phyloP scores from a whole-genome alignment of 371 early-diverging fungal species.

The Mucor lusitanicus region DNA sequence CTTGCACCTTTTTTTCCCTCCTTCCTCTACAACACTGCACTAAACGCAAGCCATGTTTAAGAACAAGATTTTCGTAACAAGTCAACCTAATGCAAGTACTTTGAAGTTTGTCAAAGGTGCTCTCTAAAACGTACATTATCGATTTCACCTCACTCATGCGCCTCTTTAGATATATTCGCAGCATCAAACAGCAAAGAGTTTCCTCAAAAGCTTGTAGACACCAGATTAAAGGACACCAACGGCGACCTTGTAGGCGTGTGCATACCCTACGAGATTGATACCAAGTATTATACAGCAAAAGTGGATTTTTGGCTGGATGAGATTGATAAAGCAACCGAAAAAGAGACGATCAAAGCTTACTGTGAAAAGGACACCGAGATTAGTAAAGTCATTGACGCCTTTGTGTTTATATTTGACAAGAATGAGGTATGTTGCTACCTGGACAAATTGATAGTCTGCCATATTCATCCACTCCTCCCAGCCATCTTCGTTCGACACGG shows the following conservation, averaged over 20 bases:
- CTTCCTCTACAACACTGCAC: neutral
- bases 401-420: constrained; percentile 67
- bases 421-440: constrained; percentile 34
- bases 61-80: constrained; percentile 65
- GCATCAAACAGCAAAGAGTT: constrained; percentile 25
- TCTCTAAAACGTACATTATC: neutral
- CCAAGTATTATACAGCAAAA: constrained; percentile 74
- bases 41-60: neutral
- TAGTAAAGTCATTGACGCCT: constrained; percentile 65
- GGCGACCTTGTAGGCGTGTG: constrained; percentile 46
- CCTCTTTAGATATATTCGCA: constrained; percentile 26
- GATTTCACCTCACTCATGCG: too few relatives aligned
- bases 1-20: neutral
- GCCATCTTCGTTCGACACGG: constrained; percentile 55
- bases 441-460: neutral
- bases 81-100: constrained; percentile 48
- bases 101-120: constrained; percentile 59
- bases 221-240: constrained; percentile 31
- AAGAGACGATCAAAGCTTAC: constrained; percentile 46
- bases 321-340: constrained; percentile 28
- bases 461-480: constrained; percentile 1
- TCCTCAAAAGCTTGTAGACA: constrained; percentile 24
- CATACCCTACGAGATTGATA: constrained; percentile 68
- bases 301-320: constrained; percentile 74
- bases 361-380: constrained; percentile 52